phyloP scores from a whole-genome alignment of 2,329 filamentous ascomycete genomes.

The Sphaerulina vaccinii region DNA sequence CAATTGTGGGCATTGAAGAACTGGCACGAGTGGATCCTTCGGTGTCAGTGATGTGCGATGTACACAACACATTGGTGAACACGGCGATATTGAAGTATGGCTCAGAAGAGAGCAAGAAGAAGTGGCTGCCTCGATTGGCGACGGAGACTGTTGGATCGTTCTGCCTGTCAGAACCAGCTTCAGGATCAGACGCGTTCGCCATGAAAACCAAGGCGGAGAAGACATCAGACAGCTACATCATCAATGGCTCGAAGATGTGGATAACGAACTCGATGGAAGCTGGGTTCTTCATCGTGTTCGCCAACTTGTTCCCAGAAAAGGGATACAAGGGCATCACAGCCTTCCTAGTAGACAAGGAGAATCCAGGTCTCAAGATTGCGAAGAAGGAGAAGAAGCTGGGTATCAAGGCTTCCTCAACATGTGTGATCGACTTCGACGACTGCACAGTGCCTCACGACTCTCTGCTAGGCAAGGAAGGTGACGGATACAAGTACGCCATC shows the following conservation, averaged over 20 bases:
- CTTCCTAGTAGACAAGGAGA: constrained; percentile 89
- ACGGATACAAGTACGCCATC: constrained; percentile 98
- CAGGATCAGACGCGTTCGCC: constrained; percentile 93
- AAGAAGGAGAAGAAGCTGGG: constrained; percentile 99
- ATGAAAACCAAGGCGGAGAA: constrained; percentile 86
- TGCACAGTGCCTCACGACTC: constrained; percentile 86
- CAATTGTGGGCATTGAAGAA: constrained; percentile 96
- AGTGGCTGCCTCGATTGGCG: constrained; percentile 84
- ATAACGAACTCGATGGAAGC: constrained; percentile 97
- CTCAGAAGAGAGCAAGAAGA: constrained; percentile 72
- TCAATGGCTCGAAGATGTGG: constrained; percentile 98
- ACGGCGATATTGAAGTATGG: constrained; percentile 87
- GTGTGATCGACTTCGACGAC: constrained; percentile 96
- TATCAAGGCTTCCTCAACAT: constrained; percentile 92
- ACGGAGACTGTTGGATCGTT: constrained; percentile 73
- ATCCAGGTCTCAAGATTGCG: constrained; percentile 85
- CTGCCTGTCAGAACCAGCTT: constrained; percentile 52
- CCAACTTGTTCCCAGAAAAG: constrained; percentile 86
- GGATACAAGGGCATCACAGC: constrained; percentile 97
- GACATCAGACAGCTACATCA: constrained; percentile 78
- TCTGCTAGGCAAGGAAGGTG: constrained; percentile 80
- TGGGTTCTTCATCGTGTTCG: constrained; percentile 95
- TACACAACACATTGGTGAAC: constrained; percentile 97
- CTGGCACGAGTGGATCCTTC: constrained; percentile 90
- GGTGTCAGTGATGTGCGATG: constrained; percentile 91